Base-by-base conservation (phyloP, 2,329 filamentous ascomycete genomes). In the Alternaria sp. region DNA sequence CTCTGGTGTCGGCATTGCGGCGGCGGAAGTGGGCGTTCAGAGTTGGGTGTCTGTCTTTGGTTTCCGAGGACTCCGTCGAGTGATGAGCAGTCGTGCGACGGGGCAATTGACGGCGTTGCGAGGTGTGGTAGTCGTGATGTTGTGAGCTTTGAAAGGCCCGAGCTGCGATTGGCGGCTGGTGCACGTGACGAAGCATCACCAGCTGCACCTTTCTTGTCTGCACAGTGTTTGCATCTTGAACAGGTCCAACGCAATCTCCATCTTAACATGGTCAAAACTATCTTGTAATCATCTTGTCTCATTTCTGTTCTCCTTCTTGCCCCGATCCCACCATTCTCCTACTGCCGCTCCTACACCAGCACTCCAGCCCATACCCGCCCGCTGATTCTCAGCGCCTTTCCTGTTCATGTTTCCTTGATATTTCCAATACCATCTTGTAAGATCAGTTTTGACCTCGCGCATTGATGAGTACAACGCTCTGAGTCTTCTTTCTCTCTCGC, bases 1-100 rank as follows among this genome's bases (percentile, higher is more conserved):
- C 81, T 95, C 92, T 79, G 92, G 91, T 25, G 91, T 94, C 72
- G 92, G 92, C 90, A 94, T 94, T 69, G 75, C 81, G 71, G 68
- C 64, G 62, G 63, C 46, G 55, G 30, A 34, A 32, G 40, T 25
- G 46, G 54, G 54, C 50, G 62, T 53, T 52, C 41, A 28, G 48
- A 27, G 38, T 36, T 27, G 20, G 2, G 46, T 7, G 16, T 18
- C 30, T 50, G 4, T 50, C 32, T 20, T 22, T n/a, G 5, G 14
- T 38, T 50, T 50, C 32, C 46, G 46, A 38, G 32, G 20, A 38
- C 20, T 50, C 46, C 46, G 46, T 50, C 46, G 30, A 49, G 48
- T 52, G 38, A 18, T 54, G 34, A 27, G 38, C 38, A 27, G 51
- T 34, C 46, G 34, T 34, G 40, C 45, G 60, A 25, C 48, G 36